A percentile compares a stretch with the other conserved stretches of the same genome.
Evolutionary conservation across 495 filamentous ascomycete genomes (phyloP).

Genomic region (Xylaria cubensis): DNA sequence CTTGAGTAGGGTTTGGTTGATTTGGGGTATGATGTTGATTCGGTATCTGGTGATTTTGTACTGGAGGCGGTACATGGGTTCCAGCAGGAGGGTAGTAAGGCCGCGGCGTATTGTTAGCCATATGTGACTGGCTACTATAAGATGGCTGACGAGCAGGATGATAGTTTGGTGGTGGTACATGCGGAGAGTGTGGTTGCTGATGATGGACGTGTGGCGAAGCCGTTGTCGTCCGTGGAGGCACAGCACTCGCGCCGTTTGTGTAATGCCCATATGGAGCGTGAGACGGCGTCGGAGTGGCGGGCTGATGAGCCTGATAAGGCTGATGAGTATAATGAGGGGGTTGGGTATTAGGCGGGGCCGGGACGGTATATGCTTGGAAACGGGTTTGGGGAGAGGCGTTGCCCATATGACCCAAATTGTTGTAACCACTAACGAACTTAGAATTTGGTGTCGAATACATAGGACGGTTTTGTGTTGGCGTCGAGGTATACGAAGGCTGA

Average conservation of each 20-base stretch:
- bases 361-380: slow-evolving; percentile 40
- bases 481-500: slow-evolving; percentile 42
- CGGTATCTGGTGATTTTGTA: slow-evolving; percentile 36
- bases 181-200: slow-evolving; percentile 36
- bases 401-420: slow-evolving; percentile 46
- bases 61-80: slow-evolving; percentile 31
- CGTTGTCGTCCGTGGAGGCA: slow-evolving; percentile 38
- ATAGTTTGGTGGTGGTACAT: slow-evolving; percentile 34
- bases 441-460: slow-evolving; percentile 38
- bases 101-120: slow-evolving; percentile 33
- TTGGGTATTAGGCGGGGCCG: slow-evolving; percentile 34
- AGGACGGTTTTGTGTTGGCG: slow-evolving; percentile 37
- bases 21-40: slow-evolving; percentile 34
- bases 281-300: slow-evolving; percentile 40
- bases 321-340: slow-evolving; percentile 44
- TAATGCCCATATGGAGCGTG: slow-evolving; percentile 39
- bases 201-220: slow-evolving; percentile 43
- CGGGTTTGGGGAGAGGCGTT: slow-evolving; percentile 33
- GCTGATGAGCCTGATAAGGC: slow-evolving; percentile 42
- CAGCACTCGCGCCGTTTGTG: slow-evolving; percentile 31
- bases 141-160: slow-evolving; percentile 42
- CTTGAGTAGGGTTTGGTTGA: slow-evolving; percentile 36
- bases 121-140: slow-evolving; percentile 40
- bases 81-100: slow-evolving; percentile 35
- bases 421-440: slow-evolving; percentile 47